Evolutionary conservation across 2,329 filamentous ascomycete genomes (phyloP), one percentile per base, ranked within the genome.

Genomic region (Aspergillus awamori): DNA sequence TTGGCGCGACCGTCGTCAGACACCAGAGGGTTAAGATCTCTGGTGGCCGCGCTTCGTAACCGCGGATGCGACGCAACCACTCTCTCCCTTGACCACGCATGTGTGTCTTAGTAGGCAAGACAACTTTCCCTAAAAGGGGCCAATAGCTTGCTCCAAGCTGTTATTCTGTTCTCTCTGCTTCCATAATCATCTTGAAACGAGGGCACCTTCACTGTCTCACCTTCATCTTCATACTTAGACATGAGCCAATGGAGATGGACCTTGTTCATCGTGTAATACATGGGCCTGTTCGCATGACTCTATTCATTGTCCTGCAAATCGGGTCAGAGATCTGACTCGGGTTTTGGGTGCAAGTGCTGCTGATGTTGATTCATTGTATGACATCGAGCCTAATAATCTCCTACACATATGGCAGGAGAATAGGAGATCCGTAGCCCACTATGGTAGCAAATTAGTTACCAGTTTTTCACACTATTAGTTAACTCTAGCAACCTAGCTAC

Each of bases 1-100:
- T 55, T 55, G 53, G 53, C 39, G 53, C 53, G 28, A 39, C 53
- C 28, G 53, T 55, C 53, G 53, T 55, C 38, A 47, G 53, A 55
- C 13, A 39, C 30, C 53, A 33, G 28, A 45, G 53, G 53, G 5
- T 47, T 36, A 22, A 47, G 47, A 49, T 49, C 15, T 30, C n/a
- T 26, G 47, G 47, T 49, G 47, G 47, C 47, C 26, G 26, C 47
- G 47, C 53, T 55, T 55, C 53, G 53, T 55, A 33, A 55, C 53
- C 53, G 53, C 53, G 47, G 47, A 20, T 20, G 20, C 20, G 28
- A 49, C 33, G 47, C 47, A 30, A 49, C 26, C 24, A 49, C 47
- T 49, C 45, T 28, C 49, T 51, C 43, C 52, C 58, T 47, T 55
- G 41, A 39, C 51, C 58, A 47, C 52, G 41, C 48, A 22, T 24